A percentile compares a stretch with the other conserved stretches of the same genome.
These are phyloP conservation scores for Phytophthora niederhauseri DNA, from an alignment of 352 stramenopile genomes.

Conservation along the genomic window DNA sequence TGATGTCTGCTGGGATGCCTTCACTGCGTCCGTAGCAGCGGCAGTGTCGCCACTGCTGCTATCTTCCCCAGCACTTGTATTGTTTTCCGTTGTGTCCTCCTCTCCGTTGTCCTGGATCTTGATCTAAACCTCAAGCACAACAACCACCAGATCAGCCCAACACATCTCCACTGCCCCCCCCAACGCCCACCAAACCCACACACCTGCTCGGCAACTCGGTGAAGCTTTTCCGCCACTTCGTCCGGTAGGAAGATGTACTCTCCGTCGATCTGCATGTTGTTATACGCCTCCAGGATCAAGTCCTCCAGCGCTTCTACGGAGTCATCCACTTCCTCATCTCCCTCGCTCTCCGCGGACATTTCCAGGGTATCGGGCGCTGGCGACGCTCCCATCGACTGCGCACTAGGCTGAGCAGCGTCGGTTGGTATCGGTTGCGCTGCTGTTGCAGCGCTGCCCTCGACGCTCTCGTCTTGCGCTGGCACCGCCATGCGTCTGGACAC, in stretches of 20 bases:
- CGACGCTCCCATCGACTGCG: constrained; percentile 9
- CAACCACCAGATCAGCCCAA: constrained; percentile 19
- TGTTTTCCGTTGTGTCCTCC: constrained; percentile 22
- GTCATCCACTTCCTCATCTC: constrained; percentile 25
- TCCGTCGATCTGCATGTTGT: constrained; percentile 84
- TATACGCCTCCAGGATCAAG: constrained; percentile 82
- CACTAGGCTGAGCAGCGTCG: background rate
- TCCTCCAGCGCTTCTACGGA: constrained; percentile 63
- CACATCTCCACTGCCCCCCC: background rate
- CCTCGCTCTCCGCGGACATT: constrained; percentile 19
- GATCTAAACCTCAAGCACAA: constrained; percentile 21
- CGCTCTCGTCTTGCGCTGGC: constrained; percentile 12
- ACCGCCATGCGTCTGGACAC: constrained; percentile 15
- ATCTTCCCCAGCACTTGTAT: constrained; percentile 28
- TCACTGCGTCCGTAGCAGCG: constrained; percentile 6
- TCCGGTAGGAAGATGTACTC: constrained; percentile 79
- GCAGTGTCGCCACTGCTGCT: constrained; percentile 21
- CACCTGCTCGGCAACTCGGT: constrained; percentile 62
- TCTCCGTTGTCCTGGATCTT: constrained; percentile 32
- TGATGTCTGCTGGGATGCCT: constrained; percentile 9
- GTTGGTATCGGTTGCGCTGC: background rate
- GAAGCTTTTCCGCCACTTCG: constrained; percentile 70
- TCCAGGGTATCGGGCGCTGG: constrained; percentile 3
- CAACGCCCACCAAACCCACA: constrained; percentile 13
- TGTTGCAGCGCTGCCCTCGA: constrained; percentile 2